Conservation (phyloP, 495 filamentous ascomycete species). For the Astrothelium macrocarpum region DNA sequence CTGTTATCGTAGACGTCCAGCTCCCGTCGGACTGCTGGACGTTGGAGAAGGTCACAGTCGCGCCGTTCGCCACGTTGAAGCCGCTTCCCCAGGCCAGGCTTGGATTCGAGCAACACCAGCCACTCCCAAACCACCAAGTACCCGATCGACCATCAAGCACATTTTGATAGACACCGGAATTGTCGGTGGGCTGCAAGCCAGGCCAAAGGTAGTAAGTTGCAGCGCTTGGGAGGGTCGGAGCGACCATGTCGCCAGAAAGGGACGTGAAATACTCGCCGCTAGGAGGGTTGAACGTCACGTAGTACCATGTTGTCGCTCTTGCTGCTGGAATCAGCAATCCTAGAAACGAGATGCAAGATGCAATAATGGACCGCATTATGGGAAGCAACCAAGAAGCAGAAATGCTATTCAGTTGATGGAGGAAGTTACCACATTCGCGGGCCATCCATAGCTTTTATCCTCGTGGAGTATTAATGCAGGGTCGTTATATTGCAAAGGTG, state of each 20-base stretch:
- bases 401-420: not conserved
- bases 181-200: constrained; percentile 35
- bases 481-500: constrained; percentile 1
- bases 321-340: not conserved
- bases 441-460: not conserved
- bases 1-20: not conserved
- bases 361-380: constrained; percentile 2
- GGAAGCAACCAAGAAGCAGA: not conserved
- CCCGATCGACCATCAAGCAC: constrained; percentile 36
- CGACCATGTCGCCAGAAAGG: constrained; percentile 33
- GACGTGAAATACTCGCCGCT: constrained; percentile 29
- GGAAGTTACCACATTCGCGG: not conserved
- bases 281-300: constrained; percentile 30
- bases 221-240: constrained; percentile 31
- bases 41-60: constrained; percentile 26
- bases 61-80: constrained; percentile 30
- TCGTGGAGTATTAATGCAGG: not conserved
- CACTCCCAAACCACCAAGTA: constrained; percentile 37
- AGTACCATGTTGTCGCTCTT: constrained; percentile 27
- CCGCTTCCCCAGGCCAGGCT: constrained; percentile 34
- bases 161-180: constrained; percentile 36
- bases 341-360: not conserved
- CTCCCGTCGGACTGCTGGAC: constrained; percentile 1
- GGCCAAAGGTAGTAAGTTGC: constrained; percentile 38
- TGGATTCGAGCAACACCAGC: constrained; percentile 39